Conservation (phyloP, 2,329 filamentous ascomycete species). For the Neofusicoccum ribis region DNA sequence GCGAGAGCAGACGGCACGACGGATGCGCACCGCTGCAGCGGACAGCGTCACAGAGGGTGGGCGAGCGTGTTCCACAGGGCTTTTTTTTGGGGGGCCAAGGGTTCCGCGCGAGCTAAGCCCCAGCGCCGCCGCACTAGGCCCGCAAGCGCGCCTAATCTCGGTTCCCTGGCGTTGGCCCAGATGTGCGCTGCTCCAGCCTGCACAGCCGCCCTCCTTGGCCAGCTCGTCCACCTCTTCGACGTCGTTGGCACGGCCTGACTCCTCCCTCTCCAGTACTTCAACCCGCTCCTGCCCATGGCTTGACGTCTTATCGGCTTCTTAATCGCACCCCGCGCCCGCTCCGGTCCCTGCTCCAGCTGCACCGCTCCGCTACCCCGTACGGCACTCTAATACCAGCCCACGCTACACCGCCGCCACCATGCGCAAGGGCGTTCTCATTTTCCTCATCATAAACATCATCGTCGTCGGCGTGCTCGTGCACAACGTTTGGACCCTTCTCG, state of each 20-base stretch:
- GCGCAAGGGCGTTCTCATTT: constrained; percentile 62
- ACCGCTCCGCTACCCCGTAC: constrained; percentile 3
- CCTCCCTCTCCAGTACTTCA: constrained; percentile 1
- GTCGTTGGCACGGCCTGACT: background rate
- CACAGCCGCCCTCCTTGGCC: constrained; percentile 19
- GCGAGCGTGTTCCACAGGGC: background rate
- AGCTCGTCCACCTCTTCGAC: constrained; percentile 10
- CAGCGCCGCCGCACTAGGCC: constrained; percentile 2
- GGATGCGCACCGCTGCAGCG: background rate
- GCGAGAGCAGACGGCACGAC: background rate
- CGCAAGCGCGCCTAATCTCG: constrained; percentile 17
- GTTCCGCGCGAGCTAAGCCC: constrained; percentile 5
- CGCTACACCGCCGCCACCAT: constrained; percentile 43
- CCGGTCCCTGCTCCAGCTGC: background rate
- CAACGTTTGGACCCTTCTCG: constrained; percentile 69
- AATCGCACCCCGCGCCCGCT: constrained; percentile 5
- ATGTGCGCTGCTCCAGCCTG: constrained; percentile 13
- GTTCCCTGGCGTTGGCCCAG: constrained; percentile 3
- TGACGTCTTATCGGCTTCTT: constrained; percentile 4
- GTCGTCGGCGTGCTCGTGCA: constrained; percentile 66
- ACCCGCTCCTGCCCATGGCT: constrained; percentile 2
- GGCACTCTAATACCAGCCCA: constrained; percentile 10
- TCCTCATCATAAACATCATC: constrained; percentile 64
- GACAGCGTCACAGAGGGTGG: background rate
- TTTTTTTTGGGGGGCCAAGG: background rate